Percentiles rank a stretch among this genome's conserved stretches.
phyloP scores from a whole-genome alignment of 2,329 filamentous ascomycete species.

The Eurotiales sp. region DNA sequence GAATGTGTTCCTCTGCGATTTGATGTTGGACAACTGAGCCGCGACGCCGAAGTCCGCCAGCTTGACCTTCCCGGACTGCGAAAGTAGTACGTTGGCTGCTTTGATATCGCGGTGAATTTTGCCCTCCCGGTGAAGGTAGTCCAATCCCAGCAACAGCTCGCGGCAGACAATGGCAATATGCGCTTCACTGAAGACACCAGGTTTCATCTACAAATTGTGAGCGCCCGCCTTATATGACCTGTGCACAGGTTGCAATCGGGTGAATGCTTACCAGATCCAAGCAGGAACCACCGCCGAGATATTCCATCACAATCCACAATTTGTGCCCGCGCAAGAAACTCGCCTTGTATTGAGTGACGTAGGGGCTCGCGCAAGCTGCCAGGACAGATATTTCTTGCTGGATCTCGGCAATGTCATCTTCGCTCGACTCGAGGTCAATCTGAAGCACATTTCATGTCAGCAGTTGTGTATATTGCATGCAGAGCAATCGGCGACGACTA shows the following conservation, averaged over 20 bases:
- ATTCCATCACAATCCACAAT: constrained; percentile 99
- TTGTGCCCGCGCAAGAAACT: constrained; percentile 96
- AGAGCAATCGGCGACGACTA: too few relatives aligned
- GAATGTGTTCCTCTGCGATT: constrained; percentile 95
- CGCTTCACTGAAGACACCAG: constrained; percentile 78
- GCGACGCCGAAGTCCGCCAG: constrained; percentile 96
- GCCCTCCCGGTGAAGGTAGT: constrained; percentile 88
- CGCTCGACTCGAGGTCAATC: constrained; percentile 98
- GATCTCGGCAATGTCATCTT: constrained; percentile 97
- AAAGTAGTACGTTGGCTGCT: constrained; percentile 92
- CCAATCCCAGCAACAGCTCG: constrained; percentile 81
- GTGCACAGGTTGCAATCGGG: too few relatives aligned
- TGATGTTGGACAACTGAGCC: constrained; percentile 94
- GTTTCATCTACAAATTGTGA: constrained; percentile 75
- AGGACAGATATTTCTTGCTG: constrained; percentile 95
- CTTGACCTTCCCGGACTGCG: constrained; percentile 85
- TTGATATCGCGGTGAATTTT: constrained; percentile 98
- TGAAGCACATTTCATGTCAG: constrained; percentile 35
- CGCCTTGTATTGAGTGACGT: constrained; percentile 92
- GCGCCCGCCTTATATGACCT: too few relatives aligned
- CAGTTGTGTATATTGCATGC: not conserved
- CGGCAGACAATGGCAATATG: constrained; percentile 94
- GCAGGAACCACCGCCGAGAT: constrained; percentile 89
- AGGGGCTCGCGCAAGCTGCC: constrained; percentile 89
- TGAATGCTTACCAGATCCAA: constrained; percentile 70